These are phyloP conservation scores for Gossypium mustelinum DNA, from an alignment of 345 rosid genomes.

Conservation along the genomic window DNA sequence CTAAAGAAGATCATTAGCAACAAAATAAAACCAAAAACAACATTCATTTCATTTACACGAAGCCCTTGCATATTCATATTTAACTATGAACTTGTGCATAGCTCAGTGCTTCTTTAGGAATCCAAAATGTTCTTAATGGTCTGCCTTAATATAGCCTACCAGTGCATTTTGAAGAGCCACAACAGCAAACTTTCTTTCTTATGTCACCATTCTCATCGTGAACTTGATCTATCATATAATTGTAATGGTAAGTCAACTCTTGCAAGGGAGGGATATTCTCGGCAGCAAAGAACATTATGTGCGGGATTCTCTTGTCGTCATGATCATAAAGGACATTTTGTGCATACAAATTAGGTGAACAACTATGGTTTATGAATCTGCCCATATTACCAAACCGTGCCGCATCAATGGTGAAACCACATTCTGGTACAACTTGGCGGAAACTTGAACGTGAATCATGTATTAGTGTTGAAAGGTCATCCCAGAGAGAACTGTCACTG, in stretches of 20 bases:
- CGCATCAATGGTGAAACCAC: conserved; percentile 81
- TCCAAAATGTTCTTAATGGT: background rate
- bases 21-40: background rate
- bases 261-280: conserved; percentile 89
- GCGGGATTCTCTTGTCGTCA: conserved; percentile 68
- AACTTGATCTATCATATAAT: conserved; percentile 62
- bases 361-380: conserved; percentile 87
- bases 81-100: background rate
- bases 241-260: conserved; percentile 80
- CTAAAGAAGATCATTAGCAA: background rate
- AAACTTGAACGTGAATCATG: conserved; percentile 35
- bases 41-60: background rate
- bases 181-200: conserved; percentile 61
- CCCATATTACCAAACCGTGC: conserved; percentile 64
- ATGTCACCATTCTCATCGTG: conserved; percentile 60
- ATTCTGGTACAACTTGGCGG: conserved; percentile 31
- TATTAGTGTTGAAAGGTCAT: conserved; percentile 42
- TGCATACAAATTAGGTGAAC: conserved; percentile 89
- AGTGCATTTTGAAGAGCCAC: conserved; percentile 71
- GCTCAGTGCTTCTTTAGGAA: background rate
- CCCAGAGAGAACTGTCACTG: conserved; percentile 37
- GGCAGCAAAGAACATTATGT: conserved; percentile 76
- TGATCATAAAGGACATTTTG: conserved; percentile 84
- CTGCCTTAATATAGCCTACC: conserved; percentile 69
- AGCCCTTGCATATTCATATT: background rate